A percentile compares a stretch with the other conserved stretches of the same genome.
Evolutionary conservation across 23 red algal genomes (phyloP).

Genomic region (Gracilaria gracilis): DNA sequence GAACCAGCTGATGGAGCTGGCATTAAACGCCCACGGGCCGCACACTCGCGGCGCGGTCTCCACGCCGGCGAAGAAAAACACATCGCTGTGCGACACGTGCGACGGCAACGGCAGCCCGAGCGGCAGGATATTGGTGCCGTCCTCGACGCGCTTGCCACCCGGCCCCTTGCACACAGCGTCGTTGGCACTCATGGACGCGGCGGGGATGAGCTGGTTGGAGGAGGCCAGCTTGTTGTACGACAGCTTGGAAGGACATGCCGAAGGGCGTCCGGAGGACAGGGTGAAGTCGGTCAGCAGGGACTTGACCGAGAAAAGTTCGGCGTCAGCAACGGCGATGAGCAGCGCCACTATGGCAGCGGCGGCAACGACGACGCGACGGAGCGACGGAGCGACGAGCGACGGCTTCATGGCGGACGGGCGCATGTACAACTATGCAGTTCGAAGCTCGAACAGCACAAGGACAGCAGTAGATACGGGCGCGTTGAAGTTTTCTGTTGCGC

Average conservation of each 20-base stretch:
- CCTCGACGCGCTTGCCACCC: conserved; percentile 36
- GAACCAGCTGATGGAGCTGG: conserved; percentile 65
- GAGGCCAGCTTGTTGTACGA: not conserved
- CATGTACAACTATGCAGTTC: too few species aligned
- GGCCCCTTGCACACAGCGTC: conserved; percentile 8
- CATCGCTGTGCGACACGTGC: conserved; percentile 4
- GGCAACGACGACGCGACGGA: too few species aligned
- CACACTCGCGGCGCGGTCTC: conserved; percentile 50
- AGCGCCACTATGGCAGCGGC: too few species aligned
- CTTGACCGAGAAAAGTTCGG: not conserved
- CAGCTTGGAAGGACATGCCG: conserved; percentile 26
- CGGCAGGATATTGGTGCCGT: not conserved
- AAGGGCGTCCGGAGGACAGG: conserved; percentile 24
- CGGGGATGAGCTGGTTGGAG: not conserved
- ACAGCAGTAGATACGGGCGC: too few species aligned
- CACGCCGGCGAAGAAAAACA: conserved; percentile 61
- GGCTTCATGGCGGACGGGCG: too few species aligned
- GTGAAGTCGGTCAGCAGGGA: conserved; percentile 6
- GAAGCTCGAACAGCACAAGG: too few species aligned
- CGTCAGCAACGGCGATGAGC: not conserved
- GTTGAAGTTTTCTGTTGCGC: too few species aligned
- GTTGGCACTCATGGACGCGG: conserved; percentile 28
- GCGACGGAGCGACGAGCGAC: too few species aligned
- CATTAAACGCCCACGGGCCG: conserved; percentile 61
- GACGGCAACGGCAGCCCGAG: conserved; percentile 32